Conservation (phyloP, 805 yeast species). For the Zygotorulaspora chibaensis region DNA sequence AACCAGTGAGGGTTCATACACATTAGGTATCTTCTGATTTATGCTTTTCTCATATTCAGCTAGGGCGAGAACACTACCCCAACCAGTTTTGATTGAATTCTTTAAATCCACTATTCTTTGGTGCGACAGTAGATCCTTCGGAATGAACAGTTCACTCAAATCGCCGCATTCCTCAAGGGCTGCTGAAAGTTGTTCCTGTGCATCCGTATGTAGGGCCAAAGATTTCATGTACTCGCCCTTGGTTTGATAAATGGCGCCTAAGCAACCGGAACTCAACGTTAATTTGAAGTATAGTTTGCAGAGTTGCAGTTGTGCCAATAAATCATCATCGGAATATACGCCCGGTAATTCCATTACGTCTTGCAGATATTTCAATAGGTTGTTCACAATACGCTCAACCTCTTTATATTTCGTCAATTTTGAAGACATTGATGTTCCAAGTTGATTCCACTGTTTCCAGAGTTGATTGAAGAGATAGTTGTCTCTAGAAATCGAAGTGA, state of each 20-base stretch:
- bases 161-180: conserved; percentile 8
- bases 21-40: conserved; percentile 7
- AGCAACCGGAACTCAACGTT: conserved; percentile 24
- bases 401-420: conserved; percentile 33
- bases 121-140: conserved; percentile 21
- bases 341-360: conserved; percentile 83
- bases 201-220: conserved; percentile 29
- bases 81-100: conserved; percentile 38
- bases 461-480: conserved; percentile 42
- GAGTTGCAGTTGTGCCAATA: conserved; percentile 38
- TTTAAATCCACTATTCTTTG: conserved; percentile 49
- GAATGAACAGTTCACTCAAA: conserved; percentile 15
- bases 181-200: conserved; percentile 19
- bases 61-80: conserved; percentile 33
- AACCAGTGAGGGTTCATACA: conserved; percentile 33
- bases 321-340: conserved; percentile 77
- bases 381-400: conserved; percentile 36
- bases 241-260: conserved; percentile 28
- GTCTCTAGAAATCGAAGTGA: conserved; percentile 73
- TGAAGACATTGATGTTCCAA: conserved; percentile 22
- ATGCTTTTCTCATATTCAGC: conserved; percentile 35
- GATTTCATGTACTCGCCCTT: conserved; percentile 30
- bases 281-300: conserved; percentile 21
- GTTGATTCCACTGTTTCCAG: conserved; percentile 25
- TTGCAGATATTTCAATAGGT: conserved; percentile 47